These are phyloP conservation scores for Paecilomyces variotii DNA, from an alignment of 2,329 filamentous ascomycete species.

Conservation along the genomic window DNA sequence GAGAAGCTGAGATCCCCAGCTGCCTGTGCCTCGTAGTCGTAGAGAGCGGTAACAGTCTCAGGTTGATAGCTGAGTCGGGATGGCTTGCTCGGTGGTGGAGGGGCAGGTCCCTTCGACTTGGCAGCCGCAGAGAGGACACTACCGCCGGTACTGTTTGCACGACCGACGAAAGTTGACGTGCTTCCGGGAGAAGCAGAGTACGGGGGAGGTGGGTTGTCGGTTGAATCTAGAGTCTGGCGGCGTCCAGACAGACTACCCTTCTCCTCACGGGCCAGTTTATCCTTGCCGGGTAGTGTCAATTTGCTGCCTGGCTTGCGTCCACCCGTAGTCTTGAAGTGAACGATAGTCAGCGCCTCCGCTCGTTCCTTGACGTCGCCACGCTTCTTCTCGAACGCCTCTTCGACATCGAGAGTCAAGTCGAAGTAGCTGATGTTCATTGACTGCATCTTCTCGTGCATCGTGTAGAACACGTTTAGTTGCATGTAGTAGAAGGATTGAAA, in stretches of 20 bases:
- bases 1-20: slow-evolving; percentile 89
- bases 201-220: slow-evolving; percentile 60
- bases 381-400: slow-evolving; percentile 84
- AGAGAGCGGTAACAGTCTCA: slow-evolving; percentile 82
- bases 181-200: slow-evolving; percentile 48
- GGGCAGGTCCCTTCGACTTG: slow-evolving; percentile 57
- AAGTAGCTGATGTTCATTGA: slow-evolving; percentile 96
- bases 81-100: slow-evolving; percentile 75
- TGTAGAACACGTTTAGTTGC: slow-evolving; percentile 99
- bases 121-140: slow-evolving; percentile 44
- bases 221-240: slow-evolving; percentile 35
- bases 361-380: slow-evolving; percentile 82
- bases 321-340: slow-evolving; percentile 85
- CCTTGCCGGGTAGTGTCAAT: slow-evolving; percentile 21
- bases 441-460: slow-evolving; percentile 96
- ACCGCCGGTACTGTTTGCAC: slow-evolving; percentile 34
- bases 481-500: slow-evolving; percentile 99
- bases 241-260: slow-evolving; percentile 25
- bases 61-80: slow-evolving; percentile 59
- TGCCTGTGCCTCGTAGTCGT: slow-evolving; percentile 93
- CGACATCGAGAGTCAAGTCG: slow-evolving; percentile 80
- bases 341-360: slow-evolving; percentile 75
- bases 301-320: slow-evolving; percentile 36
- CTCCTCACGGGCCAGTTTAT: slow-evolving; percentile 27
- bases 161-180: slow-evolving; percentile 27